Percentiles rank a stretch among this genome's conserved stretches.
Evolutionary conservation across 768 basidiomycete genomes (phyloP).

Genomic region (Boletus reticulatus): DNA sequence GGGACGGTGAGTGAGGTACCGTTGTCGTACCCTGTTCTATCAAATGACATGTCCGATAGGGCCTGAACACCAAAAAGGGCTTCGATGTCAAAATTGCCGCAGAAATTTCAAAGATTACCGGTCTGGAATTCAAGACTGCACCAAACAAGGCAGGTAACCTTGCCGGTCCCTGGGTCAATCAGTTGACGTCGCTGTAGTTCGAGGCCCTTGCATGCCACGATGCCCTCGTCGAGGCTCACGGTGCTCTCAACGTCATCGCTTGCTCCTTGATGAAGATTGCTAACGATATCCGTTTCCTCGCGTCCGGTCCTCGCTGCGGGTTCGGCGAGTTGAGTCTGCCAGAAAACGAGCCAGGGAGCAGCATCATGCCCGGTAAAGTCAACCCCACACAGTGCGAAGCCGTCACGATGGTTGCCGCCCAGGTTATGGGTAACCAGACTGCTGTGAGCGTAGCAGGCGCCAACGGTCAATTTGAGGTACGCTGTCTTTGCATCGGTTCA

Average conservation of each 20-base stretch:
- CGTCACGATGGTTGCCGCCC: slow-evolving; percentile 96
- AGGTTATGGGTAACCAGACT: slow-evolving; percentile 98
- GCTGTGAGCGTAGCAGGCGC: slow-evolving; percentile 89
- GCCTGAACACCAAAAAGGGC: slow-evolving; percentile 93
- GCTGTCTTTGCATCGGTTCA: slow-evolving; percentile 16
- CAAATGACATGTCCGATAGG: slow-evolving; percentile 45
- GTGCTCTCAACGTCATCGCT: slow-evolving; percentile 94
- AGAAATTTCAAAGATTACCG: slow-evolving; percentile 89
- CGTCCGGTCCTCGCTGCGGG: slow-evolving; percentile 96
- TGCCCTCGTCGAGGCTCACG: slow-evolving; percentile 95
- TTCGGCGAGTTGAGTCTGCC: slow-evolving; percentile 92
- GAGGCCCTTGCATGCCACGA: slow-evolving; percentile 98
- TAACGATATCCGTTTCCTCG: slow-evolving; percentile 97
- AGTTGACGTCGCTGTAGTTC: slow-evolving; percentile 53
- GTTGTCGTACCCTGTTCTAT: background rate
- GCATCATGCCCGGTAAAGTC: slow-evolving; percentile 99
- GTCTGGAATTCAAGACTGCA: slow-evolving; percentile 89
- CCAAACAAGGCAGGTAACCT: slow-evolving; percentile 83
- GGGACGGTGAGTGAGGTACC: slow-evolving; percentile 71
- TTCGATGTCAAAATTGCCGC: slow-evolving; percentile 94
- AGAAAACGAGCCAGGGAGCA: slow-evolving; percentile 98
- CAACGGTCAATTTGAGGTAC: slow-evolving; percentile 94
- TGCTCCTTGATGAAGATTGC: slow-evolving; percentile 99
- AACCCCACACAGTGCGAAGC: slow-evolving; percentile 99
- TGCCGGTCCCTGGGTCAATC: background rate